These are phyloP conservation scores for Nicotiana tabacum DNA, from an alignment of 257 asterid genomes.

Conservation along the genomic window DNA sequence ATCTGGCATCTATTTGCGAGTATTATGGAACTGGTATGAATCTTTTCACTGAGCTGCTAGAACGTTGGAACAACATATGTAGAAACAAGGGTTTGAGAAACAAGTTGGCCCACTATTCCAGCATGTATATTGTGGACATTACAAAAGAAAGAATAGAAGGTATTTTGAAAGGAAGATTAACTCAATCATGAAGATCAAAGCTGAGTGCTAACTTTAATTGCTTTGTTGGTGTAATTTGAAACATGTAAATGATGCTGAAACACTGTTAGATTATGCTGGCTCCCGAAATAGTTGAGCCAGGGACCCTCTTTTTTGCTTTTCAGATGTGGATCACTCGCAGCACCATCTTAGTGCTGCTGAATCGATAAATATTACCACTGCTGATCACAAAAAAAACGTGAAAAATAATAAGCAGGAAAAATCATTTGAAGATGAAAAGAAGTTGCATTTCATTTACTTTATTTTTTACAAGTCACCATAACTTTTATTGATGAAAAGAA, in stretches of 20 bases:
- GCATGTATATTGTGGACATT: background rate
- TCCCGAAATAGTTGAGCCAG: background rate
- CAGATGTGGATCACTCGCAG: background rate
- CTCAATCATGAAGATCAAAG: background rate
- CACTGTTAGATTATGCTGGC: background rate
- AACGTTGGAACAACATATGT: background rate
- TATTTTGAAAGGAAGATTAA: background rate
- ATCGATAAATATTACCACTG: background rate
- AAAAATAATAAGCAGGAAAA: background rate
- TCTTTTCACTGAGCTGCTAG: background rate
- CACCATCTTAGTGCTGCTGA: background rate
- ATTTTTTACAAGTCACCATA: background rate
- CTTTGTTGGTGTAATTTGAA: background rate
- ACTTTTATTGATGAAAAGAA: background rate
- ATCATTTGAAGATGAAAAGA: background rate
- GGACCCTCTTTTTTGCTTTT: background rate
- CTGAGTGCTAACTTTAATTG: background rate
- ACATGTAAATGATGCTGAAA: background rate
- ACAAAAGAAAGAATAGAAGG: background rate
- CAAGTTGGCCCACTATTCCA: background rate
- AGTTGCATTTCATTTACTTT: background rate
- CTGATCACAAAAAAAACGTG: background rate
- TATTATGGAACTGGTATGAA: background rate
- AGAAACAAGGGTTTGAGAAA: constrained; percentile 1
- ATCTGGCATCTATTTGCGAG: background rate